Evolutionary conservation across 768 basidiomycete species (phyloP).

Genomic region (Trametes villosa): DNA sequence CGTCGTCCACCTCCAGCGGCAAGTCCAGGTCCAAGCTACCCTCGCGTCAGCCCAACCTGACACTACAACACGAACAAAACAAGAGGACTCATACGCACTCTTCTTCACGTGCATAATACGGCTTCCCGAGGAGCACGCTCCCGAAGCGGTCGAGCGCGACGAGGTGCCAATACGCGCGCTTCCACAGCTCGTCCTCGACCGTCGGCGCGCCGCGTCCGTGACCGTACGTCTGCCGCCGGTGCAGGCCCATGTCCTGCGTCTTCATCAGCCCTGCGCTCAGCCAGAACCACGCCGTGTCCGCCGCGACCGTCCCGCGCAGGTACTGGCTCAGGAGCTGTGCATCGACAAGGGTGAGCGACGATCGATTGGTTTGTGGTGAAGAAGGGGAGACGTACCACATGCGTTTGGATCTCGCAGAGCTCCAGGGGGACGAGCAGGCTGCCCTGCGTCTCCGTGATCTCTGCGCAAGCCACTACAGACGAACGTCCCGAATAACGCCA

Average conservation of each 20-base stretch:
- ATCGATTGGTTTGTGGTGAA: no score
- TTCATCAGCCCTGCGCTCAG: constrained; percentile 45
- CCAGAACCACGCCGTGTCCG: constrained; percentile 50
- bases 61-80: constrained; percentile 23
- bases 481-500: background rate
- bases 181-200: constrained; percentile 53
- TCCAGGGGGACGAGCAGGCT: constrained; percentile 56
- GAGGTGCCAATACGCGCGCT: constrained; percentile 52
- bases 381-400: constrained; percentile 53
- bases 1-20: constrained; percentile 60
- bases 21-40: constrained; percentile 56
- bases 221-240: constrained; percentile 42
- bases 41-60: constrained; percentile 44
- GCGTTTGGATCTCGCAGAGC: constrained; percentile 64
- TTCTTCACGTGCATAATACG: constrained; percentile 62
- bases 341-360: background rate
- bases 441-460: constrained; percentile 49
- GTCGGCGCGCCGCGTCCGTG: constrained; percentile 29
- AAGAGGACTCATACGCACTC: constrained; percentile 49
- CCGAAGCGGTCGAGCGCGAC: constrained; percentile 61
- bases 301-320: constrained; percentile 48
- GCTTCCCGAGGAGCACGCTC: constrained; percentile 58
- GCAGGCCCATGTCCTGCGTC: constrained; percentile 57
- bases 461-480: constrained; percentile 8
- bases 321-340: constrained; percentile 51